These are phyloP conservation scores for Annulohypoxylon moriforme DNA, from an alignment of 495 filamentous ascomycete species.

Conservation along the genomic window DNA sequence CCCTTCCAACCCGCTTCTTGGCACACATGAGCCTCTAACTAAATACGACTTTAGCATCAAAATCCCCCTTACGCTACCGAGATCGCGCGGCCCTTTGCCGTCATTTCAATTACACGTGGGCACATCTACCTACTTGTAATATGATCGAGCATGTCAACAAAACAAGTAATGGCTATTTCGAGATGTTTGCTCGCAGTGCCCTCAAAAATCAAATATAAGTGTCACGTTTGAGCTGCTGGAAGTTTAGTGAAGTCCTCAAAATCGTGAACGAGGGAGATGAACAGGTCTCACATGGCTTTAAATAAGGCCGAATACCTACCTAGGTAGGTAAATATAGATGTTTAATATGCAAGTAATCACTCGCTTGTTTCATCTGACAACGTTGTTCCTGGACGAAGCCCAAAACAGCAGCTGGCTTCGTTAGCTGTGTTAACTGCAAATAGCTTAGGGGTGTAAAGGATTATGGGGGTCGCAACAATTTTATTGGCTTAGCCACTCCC, in stretches of 20 bases:
- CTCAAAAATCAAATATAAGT: conserved; percentile 14
- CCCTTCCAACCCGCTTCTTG: neutral
- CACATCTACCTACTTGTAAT: neutral
- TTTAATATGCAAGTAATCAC: conserved; percentile 22
- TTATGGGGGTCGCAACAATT: conserved; percentile 6
- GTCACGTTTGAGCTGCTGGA: neutral
- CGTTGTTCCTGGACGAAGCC: conserved; percentile 11
- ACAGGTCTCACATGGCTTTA: conserved; percentile 9
- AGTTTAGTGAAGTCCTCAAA: neutral
- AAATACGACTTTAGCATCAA: neutral
- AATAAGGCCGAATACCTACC: conserved; percentile 9
- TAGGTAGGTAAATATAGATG: conserved; percentile 5
- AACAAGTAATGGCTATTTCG: neutral
- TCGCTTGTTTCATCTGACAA: conserved; percentile 10
- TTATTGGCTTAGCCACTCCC: conserved; percentile 42
- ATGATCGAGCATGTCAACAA: neutral
- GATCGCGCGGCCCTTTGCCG: neutral
- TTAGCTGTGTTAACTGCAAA: conserved; percentile 25
- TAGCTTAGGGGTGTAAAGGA: conserved; percentile 18
- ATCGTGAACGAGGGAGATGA: conserved; percentile 4
- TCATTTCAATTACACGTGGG: neutral
- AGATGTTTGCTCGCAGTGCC: neutral
- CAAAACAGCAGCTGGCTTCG: conserved; percentile 5
- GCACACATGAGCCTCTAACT: neutral
- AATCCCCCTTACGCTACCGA: neutral